Evolutionary conservation across 1,139 yeast species (phyloP), one percentile per base, ranked within the genome.

Genomic region (Lipomyces yarrowii): DNA sequence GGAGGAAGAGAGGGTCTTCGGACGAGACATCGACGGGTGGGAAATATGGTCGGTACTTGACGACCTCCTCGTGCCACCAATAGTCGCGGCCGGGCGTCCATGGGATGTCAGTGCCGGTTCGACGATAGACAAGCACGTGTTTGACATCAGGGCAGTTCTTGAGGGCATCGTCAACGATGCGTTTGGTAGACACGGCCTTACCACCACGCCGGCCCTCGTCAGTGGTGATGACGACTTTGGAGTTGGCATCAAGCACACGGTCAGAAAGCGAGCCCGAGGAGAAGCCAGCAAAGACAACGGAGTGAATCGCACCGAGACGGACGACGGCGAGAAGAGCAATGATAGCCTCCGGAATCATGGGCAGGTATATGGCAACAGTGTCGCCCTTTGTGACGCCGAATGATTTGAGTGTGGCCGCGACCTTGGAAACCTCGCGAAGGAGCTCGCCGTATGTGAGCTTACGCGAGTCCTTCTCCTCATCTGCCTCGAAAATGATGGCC

Each of bases 201-300:
- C 98, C 97, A 78, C 98, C 99, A 82, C 98, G 91, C 78, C 88
- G 89, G 77, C 97, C 97, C 81, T 92, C 97, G 80, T 94, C 98
- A 78, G 96, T 89, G 72, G 98, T 94, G 80, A 94, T 90, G 72
- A 94, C 87, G 63, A 93, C 96, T 81, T 88, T 89, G 75, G 94
- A 90, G 71, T 85, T 83, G 61, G 98, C 98, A 78, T 94, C 97
- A 71, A 84, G 85, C 74, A 92, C 90, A 80, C 98, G 89, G 81
- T 94, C 98, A 75, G 85, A 86, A 76, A 94, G 87, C 48, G 98
- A 92, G 68, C 97, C 97, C 51, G 97, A 88, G 39, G 96, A 89
- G 82, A 94, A 94, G 56, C 99, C 99, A 65, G 98, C 98, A 79
- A 94, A 94, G 72, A 94, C 89, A 62, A 94, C 98, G 13, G 98